Base-by-base conservation (phyloP, 2,329 filamentous ascomycete genomes). In the Cladobotryum mycophilum region DNA sequence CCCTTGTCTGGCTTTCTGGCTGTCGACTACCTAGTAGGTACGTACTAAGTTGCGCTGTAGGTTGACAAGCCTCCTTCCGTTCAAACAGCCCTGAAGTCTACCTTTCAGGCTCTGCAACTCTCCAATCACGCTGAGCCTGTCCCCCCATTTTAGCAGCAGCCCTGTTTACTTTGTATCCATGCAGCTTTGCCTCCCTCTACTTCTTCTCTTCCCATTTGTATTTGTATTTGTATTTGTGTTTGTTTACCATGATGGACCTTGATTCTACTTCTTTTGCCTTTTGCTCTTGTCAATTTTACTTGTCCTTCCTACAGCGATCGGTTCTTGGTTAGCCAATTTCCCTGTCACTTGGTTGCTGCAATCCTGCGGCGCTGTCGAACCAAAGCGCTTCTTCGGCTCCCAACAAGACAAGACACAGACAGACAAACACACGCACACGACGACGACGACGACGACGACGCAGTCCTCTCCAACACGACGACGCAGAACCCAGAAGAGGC, bases 91-190 rank as follows among this genome's bases (percentile, higher is more conserved):
- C 40, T 13, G 12, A 42, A 42, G 14, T 42, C 5, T 30, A 18
- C 42, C 43, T 33, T 47, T 25, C 36, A 30, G 20, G 20, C 20
- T 20, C 20, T 20, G 3, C 25, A 30, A 30, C 13, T 14, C 36
- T 6, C 48, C 37, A 46, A 51, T 42, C 48, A 41, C 14, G 36
- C 43, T 42, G n/a, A 15, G 30, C 13, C 13, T 17, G 25, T 12
- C 40, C 37, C 35, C 47, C 48, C 35, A 22, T 41, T 40, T 25
- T 15, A 15, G 35, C 35, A 45, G 47, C 36, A 42, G 40, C 45
- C 45, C 33, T 38, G 37, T 33, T 20, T 40, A 38, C 12, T 15
- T 8, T 22, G 8, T 20, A 11, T n/a, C n/a, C 17, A n/a, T 41
- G 11, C 22, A 17, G n/a, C 5, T 18, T 22, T 41, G 6, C 20